Percentiles rank a stretch among this genome's conserved stretches.
Conservation (phyloP, 139 green algal genomes). For the Micractinium sp. region DNA sequence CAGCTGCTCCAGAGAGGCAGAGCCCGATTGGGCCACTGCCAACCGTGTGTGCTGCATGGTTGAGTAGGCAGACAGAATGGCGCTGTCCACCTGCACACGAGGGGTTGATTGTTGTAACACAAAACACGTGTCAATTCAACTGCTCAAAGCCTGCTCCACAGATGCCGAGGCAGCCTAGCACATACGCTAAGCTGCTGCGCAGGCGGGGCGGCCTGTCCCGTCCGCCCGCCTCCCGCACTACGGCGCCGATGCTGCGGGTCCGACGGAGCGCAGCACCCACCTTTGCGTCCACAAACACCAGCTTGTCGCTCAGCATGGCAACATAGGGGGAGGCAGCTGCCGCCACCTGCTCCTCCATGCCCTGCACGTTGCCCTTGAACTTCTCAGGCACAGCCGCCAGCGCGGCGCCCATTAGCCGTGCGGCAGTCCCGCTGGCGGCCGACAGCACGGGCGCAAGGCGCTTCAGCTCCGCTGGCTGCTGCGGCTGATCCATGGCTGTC, state of each 20-base stretch:
- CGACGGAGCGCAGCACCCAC: neutral
- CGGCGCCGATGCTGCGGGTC: neutral
- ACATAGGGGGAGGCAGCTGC: neutral
- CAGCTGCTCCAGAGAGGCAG: constrained; percentile 23
- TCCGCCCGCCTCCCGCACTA: neutral
- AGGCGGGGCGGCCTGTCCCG: neutral
- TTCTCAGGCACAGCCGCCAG: neutral
- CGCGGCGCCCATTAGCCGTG: neutral
- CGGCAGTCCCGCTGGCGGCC: neutral
- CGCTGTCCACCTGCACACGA: constrained; percentile 29
- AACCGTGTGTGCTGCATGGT: neutral
- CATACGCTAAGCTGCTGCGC: neutral
- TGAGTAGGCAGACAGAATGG: neutral
- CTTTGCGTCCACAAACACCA: neutral
- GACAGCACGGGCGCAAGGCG: constrained; percentile 2
- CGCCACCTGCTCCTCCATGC: neutral
- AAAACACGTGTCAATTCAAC: too few species aligned
- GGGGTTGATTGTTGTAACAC: too few species aligned
- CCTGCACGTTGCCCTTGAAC: neutral
- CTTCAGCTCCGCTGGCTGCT: constrained; percentile 10
- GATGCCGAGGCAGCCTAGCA: too few species aligned
- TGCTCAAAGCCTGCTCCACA: too few species aligned
- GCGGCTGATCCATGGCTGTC: too few species aligned
- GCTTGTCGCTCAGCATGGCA: neutral
- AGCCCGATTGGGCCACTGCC: neutral